Evolutionary conservation across 1,284 basidiomycete genomes (phyloP).

Genomic region (Rhodotorula sp.): DNA sequence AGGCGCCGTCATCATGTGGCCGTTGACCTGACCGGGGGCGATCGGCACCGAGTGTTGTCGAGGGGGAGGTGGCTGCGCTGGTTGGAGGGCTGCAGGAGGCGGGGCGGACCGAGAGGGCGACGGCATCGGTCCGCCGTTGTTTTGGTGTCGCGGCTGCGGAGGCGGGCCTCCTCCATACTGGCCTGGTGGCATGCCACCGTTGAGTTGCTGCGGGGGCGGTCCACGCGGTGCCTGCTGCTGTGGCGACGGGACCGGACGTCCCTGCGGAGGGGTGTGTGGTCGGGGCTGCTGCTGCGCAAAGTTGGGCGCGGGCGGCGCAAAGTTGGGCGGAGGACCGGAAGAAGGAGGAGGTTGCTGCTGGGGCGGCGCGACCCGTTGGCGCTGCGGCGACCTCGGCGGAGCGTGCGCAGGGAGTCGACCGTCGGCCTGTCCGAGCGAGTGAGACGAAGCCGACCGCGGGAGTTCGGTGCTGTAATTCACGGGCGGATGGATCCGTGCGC

Average conservation of each 20-base stretch:
- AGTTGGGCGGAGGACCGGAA: not conserved
- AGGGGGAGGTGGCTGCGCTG: not conserved
- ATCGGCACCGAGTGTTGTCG: not conserved
- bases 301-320: not conserved
- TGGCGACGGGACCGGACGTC: not conserved
- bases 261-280: not conserved
- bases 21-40: not conserved
- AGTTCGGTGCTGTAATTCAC: not conserved
- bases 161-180: not conserved
- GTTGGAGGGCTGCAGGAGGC: not conserved
- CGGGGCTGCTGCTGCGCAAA: not conserved
- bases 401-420: not conserved
- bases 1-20: not conserved
- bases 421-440: conserved; percentile 2
- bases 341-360: not conserved
- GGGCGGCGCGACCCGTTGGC: not conserved
- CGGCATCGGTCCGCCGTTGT: not conserved
- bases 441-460: conserved; percentile 6
- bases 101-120: not conserved
- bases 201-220: not conserved
- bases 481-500: conserved; percentile 8
- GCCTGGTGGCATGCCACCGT: not conserved
- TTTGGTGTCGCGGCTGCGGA: not conserved
- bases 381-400: not conserved
- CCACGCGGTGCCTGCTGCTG: not conserved